These are phyloP conservation scores for Chenopodium album DNA, from an alignment of 148 eudicot genomes.

Conservation along the genomic window DNA sequence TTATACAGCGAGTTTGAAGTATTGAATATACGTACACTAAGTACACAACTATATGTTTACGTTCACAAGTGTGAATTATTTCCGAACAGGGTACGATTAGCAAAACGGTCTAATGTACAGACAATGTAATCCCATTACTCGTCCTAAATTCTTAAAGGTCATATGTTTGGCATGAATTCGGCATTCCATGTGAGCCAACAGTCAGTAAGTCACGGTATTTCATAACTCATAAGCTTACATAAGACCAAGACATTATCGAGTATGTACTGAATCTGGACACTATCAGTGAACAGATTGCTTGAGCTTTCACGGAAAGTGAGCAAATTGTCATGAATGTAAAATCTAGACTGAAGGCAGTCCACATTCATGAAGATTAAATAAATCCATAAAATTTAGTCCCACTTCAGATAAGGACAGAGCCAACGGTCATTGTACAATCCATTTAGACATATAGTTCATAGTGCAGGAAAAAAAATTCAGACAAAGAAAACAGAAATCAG, in stretches of 20 bases:
- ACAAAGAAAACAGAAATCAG: not conserved
- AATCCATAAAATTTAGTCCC: not conserved
- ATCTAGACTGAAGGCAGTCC: constrained; percentile 23
- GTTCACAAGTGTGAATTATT: no score
- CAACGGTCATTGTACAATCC: not conserved
- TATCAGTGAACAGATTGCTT: not conserved
- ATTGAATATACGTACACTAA: no score
- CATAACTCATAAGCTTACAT: not conserved
- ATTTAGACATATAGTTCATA: no score
- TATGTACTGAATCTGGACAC: constrained; percentile 23
- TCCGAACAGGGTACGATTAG: no score
- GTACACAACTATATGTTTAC: no score
- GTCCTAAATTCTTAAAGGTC: not conserved
- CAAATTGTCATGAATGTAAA: not conserved
- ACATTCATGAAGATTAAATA: constrained; percentile 20
- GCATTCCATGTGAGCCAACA: not conserved
- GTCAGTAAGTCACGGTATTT: not conserved
- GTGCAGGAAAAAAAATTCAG: no score
- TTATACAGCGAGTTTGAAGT: no score
- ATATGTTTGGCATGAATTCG: not conserved
- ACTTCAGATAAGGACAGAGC: not conserved
- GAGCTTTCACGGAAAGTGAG: constrained; percentile 3
- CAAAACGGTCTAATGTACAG: no score
- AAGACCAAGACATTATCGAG: not conserved
- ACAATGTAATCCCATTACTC: not conserved